Evolutionary conservation across 116 monocot genomes (phyloP), one percentile per base, ranked within the genome.

Genomic region (Dioscorea cayenensis): DNA sequence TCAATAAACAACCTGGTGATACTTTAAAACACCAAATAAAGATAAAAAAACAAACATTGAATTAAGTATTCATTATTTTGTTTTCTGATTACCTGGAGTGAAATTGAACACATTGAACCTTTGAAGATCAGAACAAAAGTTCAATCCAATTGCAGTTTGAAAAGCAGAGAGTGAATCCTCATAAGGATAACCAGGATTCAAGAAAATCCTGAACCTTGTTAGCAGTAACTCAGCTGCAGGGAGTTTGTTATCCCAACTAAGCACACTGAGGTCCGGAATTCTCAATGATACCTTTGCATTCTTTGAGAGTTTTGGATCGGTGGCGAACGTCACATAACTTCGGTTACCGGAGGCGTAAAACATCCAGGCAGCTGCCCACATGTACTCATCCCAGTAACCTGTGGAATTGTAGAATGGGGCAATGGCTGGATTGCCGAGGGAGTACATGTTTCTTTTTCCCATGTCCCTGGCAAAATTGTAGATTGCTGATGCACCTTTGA

Each of bases 211-310:
- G 9, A 96, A 60, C 77, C 96, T 84, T 0, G 86, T 79, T 5
- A 96, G 74, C 28, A 95, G 77, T 23, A 95, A 77, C 80, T 85
- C 66, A 0, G 95, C 91, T 1, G 73, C 95, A 2, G 95, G 91
- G 5, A 89, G 75, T 86, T 95, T 95, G 75, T 91, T 95, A 72
- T 91, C 95, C 95, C 95, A 95, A 72, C 91, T 91, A 65, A 95
- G 69, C 38, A 91, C 91, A 10, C 64, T 74, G 13, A 87, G 64
- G 59, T 91, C 92, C n/a, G 64, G 59, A 4, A 83, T 72, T n/a
- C 43, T 17, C 43, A 48, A 9, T 29, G 80, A 78, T 7, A 83
- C 95, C 37, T 82, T 77, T 51, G 95, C 86, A 48, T 89, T 86
- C 72, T 69, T 83, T 7, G 86, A 65, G 37, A 95, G 71, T 66